A percentile compares a stretch with the other conserved stretches of the same genome.
Evolutionary conservation across 805 yeast genomes (phyloP).

Genomic region (Scheffersomyces lignosus): DNA sequence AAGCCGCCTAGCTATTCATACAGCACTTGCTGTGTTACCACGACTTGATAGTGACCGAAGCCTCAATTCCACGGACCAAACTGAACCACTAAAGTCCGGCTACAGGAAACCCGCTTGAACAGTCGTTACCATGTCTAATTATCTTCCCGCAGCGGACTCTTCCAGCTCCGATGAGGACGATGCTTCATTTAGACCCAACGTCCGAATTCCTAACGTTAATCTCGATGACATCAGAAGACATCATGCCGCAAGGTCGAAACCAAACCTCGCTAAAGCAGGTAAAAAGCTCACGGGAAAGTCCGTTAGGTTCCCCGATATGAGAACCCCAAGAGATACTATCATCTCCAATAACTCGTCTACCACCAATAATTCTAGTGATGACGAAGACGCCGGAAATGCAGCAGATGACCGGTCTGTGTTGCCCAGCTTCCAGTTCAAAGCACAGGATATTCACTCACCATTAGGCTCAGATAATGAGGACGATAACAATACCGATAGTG

Average conservation of each 20-base stretch:
- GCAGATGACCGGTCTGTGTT: constrained; percentile 14
- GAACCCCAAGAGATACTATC: constrained; percentile 25
- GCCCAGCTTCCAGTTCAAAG: constrained; percentile 21
- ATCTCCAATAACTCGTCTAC: constrained; percentile 26
- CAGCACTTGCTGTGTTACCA: no score
- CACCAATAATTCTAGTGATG: constrained; percentile 18
- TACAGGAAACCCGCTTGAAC: no score
- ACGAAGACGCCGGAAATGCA: constrained; percentile 11
- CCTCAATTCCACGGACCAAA: no score
- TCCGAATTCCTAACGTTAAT: constrained; percentile 31
- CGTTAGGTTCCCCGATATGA: constrained; percentile 31
- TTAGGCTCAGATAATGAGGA: constrained; percentile 6
- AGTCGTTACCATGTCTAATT: no score
- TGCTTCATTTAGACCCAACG: constrained; percentile 22
- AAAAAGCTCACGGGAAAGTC: constrained; percentile 22
- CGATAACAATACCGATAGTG: constrained; percentile 10
- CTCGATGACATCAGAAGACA: constrained; percentile 17
- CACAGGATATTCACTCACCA: constrained; percentile 3
- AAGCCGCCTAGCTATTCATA: no score
- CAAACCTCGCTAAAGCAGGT: constrained; percentile 18
- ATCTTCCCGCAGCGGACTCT: constrained; percentile 2
- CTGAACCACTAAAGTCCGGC: no score
- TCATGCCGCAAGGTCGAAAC: constrained; percentile 13
- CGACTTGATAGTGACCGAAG: no score
- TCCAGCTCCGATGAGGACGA: constrained; percentile 35